Evolutionary conservation across 345 rosid species (phyloP).

Genomic region (Gynandropsis gynandra): DNA sequence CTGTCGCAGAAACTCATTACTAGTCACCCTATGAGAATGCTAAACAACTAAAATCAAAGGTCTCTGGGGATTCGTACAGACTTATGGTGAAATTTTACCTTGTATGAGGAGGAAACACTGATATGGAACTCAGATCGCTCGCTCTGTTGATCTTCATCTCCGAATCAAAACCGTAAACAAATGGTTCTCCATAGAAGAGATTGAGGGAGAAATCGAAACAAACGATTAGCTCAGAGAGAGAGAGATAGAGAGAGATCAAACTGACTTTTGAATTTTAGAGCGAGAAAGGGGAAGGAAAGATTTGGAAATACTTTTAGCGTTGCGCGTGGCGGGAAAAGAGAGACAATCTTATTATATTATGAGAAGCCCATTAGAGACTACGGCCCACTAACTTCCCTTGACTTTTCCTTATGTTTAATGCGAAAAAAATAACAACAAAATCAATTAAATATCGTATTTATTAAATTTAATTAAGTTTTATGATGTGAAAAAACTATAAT

Average conservation of each 20-base stretch:
- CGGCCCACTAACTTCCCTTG: too few relatives aligned
- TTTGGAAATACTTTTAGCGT: too few relatives aligned
- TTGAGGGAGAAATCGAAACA: background rate
- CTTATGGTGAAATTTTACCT: conserved; percentile 38
- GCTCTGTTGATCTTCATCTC: conserved; percentile 88
- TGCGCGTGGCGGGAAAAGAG: conserved; percentile 5
- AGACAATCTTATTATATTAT: background rate
- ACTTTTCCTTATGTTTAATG: too few relatives aligned
- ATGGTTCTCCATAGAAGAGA: conserved; percentile 10
- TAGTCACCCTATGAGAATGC: background rate
- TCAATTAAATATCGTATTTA: too few relatives aligned
- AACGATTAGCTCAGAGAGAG: background rate
- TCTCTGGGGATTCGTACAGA: background rate
- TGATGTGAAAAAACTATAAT: too few relatives aligned
- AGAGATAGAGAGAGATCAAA: background rate
- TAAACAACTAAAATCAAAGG: background rate
- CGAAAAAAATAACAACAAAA: too few relatives aligned
- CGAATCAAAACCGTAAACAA: conserved; percentile 4
- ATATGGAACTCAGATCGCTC: conserved; percentile 77
- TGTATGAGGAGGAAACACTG: conserved; percentile 78
- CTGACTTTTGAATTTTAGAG: conserved; percentile 9
- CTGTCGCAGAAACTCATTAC: conserved; percentile 9
- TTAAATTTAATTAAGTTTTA: too few relatives aligned
- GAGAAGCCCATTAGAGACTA: too few relatives aligned
- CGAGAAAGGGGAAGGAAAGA: background rate